phyloP scores from a whole-genome alignment of 1,139 yeast species.

The Suhomyces panamericanus region DNA sequence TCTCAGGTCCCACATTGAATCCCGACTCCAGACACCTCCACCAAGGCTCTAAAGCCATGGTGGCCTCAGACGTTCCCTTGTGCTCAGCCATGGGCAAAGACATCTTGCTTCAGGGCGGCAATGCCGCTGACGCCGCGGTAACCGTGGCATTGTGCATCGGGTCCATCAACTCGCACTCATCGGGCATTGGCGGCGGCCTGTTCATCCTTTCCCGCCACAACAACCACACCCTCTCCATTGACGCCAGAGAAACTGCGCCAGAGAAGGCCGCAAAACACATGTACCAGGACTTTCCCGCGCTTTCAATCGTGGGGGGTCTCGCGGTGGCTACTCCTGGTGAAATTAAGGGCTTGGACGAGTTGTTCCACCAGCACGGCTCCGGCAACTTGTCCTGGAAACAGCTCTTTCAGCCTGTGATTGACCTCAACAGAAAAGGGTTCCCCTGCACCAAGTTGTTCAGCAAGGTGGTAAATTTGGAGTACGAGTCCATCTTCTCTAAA shows the following conservation, averaged over 20 bases:
- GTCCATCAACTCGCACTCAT: slow-evolving; percentile 73
- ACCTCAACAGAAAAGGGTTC: slow-evolving; percentile 70
- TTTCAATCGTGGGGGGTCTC: slow-evolving; percentile 75
- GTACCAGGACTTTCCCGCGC: slow-evolving; percentile 49
- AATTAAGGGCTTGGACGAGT: slow-evolving; percentile 69
- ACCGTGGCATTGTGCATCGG: slow-evolving; percentile 90
- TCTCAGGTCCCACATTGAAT: slow-evolving; percentile 37
- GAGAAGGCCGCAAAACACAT: slow-evolving; percentile 57
- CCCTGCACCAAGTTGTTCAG: slow-evolving; percentile 50
- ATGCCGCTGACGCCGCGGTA: slow-evolving; percentile 91
- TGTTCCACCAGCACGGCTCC: slow-evolving; percentile 63
- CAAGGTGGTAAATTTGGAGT: slow-evolving; percentile 25
- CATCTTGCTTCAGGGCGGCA: slow-evolving; percentile 62
- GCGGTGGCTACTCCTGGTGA: slow-evolving; percentile 92
- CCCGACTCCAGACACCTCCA: slow-evolving; percentile 34
- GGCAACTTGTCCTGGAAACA: slow-evolving; percentile 74
- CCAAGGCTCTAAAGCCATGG: slow-evolving; percentile 56
- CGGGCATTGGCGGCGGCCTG: slow-evolving; percentile 95
- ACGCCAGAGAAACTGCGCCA: slow-evolving; percentile 92
- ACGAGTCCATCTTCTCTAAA: slow-evolving; percentile 27
- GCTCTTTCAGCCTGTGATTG: slow-evolving; percentile 71
- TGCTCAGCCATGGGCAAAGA: slow-evolving; percentile 72
- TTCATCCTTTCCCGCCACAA: slow-evolving; percentile 60
- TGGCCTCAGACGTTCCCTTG: slow-evolving; percentile 68
- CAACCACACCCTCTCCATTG: slow-evolving; percentile 58